A percentile compares a stretch with the other conserved stretches of the same genome.
phyloP scores from a whole-genome alignment of 371 early-diverging fungal species.

The Mortierella polycephala region DNA sequence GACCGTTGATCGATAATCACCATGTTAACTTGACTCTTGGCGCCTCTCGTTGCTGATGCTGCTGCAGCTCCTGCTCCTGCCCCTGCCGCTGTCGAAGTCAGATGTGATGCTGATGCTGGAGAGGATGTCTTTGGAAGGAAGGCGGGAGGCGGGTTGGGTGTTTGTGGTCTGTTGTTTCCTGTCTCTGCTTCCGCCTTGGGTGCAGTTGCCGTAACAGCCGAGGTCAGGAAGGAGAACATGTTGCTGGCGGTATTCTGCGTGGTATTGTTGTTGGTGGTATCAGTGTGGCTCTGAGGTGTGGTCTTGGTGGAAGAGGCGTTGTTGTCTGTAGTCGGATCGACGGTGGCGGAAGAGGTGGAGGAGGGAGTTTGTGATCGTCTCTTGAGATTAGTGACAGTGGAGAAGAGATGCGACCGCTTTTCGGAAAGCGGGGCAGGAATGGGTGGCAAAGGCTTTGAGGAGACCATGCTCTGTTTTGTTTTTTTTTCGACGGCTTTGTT shows the following conservation, averaged over 20 bases:
- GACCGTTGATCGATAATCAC: conserved; percentile 41
- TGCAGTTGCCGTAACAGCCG: conserved; percentile 5
- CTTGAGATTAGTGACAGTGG: conserved; percentile 26
- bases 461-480: conserved; percentile 13
- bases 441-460: conserved; percentile 49
- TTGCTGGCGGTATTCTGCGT: conserved; percentile 11
- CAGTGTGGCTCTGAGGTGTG: conserved; percentile 9
- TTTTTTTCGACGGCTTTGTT: too few species aligned
- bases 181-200: neutral
- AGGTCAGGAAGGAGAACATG: conserved; percentile 25
- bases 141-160: neutral
- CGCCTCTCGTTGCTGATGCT: neutral
- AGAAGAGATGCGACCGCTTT: conserved; percentile 30
- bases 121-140: conserved; percentile 20
- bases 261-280: neutral
- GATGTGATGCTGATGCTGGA: conserved; percentile 4
- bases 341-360: neutral
- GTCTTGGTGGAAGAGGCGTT: neutral
- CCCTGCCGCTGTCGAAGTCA: neutral
- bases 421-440: conserved; percentile 32
- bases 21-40: neutral
- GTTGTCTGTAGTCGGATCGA: conserved; percentile 2
- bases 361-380: conserved; percentile 15
- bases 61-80: neutral
- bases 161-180: conserved; percentile 3